phyloP scores from a whole-genome alignment of 2,329 filamentous ascomycete genomes.

The Hymenoscyphus linearis region DNA sequence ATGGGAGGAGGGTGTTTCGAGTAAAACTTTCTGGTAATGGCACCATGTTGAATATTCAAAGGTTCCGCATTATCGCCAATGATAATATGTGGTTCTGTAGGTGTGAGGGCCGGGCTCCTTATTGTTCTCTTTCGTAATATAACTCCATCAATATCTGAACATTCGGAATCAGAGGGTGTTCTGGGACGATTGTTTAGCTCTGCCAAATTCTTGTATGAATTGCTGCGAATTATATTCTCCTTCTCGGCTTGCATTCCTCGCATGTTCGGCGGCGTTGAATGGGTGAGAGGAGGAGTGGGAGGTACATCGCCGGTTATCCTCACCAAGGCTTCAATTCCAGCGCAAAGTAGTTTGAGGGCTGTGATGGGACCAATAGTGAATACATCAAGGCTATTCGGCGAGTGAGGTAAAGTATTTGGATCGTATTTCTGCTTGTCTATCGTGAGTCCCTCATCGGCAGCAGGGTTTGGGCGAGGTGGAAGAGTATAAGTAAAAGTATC shows the following conservation, averaged over 20 bases:
- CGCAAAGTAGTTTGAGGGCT: slow-evolving; percentile 74
- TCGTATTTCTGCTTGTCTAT: slow-evolving; percentile 22
- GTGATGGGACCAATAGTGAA: slow-evolving; percentile 66
- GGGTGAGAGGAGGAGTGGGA: slow-evolving; percentile 66
- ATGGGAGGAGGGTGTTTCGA: slow-evolving; percentile 83
- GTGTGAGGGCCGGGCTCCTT: slow-evolving; percentile 21
- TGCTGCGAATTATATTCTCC: slow-evolving; percentile 52
- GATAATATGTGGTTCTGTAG: slow-evolving; percentile 48
- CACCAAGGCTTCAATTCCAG: slow-evolving; percentile 65
- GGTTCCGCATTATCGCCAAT: slow-evolving; percentile 67
- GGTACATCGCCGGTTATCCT: slow-evolving; percentile 72
- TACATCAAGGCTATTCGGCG: slow-evolving; percentile 53
- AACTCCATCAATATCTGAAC: slow-evolving; percentile 47
- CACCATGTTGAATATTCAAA: slow-evolving; percentile 71
- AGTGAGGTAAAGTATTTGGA: slow-evolving; percentile 28
- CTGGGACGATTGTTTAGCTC: slow-evolving; percentile 28
- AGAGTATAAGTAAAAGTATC: slow-evolving; percentile 25
- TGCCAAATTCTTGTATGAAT: slow-evolving; percentile 42
- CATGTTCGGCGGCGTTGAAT: slow-evolving; percentile 60
- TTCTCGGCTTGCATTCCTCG: slow-evolving; percentile 58
- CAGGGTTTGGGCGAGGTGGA: slow-evolving; percentile 30
- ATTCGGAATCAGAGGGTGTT: slow-evolving; percentile 22
- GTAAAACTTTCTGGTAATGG: slow-evolving; percentile 89
- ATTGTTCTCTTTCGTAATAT: slow-evolving; percentile 42
- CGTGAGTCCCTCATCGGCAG: slow-evolving; percentile 27